Evolutionary conservation across 352 stramenopile genomes (phyloP).

Genomic region (Phytophthora uliginosa): DNA sequence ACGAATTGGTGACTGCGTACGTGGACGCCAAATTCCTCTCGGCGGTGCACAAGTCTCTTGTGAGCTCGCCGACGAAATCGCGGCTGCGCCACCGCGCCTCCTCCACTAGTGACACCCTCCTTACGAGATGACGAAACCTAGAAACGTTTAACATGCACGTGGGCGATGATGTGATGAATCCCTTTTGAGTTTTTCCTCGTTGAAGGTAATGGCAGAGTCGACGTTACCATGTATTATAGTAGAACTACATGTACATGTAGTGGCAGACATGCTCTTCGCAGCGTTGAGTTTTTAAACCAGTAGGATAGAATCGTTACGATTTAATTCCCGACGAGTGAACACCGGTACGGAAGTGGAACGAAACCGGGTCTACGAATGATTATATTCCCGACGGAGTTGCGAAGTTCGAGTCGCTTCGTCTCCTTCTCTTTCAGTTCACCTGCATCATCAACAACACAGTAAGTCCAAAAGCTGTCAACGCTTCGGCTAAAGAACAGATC

Average conservation of each 20-base stretch:
- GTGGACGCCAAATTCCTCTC: constrained; percentile 70
- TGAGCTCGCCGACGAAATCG: constrained; percentile 43
- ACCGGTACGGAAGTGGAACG: not conserved
- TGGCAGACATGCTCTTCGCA: too few relatives aligned
- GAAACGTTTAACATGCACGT: constrained; percentile 15
- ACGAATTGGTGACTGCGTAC: constrained; percentile 60
- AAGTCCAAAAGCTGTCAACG: not conserved
- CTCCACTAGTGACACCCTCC: constrained; percentile 58
- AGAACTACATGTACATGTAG: too few relatives aligned
- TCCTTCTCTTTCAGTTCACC: constrained; percentile 78
- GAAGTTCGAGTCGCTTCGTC: constrained; percentile 61
- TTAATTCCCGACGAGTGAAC: too few relatives aligned
- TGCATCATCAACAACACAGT: constrained; percentile 26
- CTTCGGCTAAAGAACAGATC: not conserved
- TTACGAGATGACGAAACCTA: constrained; percentile 33
- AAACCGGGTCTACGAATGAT: not conserved
- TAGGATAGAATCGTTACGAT: too few relatives aligned
- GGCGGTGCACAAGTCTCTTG: constrained; percentile 62
- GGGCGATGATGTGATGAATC: too few relatives aligned
- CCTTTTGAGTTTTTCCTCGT: too few relatives aligned
- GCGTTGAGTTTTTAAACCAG: too few relatives aligned
- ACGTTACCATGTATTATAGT: too few relatives aligned
- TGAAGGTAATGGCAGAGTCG: too few relatives aligned
- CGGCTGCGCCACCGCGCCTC: constrained; percentile 48
- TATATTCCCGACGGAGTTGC: constrained; percentile 8